phyloP scores from a whole-genome alignment of 1,139 yeast species.

The Pneumocystis oryctolagi region DNA sequence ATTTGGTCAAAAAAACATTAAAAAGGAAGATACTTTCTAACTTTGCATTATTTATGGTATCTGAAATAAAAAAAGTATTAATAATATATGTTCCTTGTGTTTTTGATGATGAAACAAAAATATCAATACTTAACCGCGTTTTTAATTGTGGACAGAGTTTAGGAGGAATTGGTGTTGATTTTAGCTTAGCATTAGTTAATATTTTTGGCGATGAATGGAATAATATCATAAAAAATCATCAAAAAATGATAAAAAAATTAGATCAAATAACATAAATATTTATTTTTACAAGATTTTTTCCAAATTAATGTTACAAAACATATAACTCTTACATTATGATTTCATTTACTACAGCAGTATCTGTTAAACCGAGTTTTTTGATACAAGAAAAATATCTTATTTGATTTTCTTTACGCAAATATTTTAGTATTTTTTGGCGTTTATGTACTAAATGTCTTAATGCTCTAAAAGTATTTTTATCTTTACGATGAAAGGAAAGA shows the following conservation, averaged over 20 bases:
- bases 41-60: not conserved
- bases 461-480: slow-evolving; percentile 49
- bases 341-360: slow-evolving; percentile 43
- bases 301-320: not conserved
- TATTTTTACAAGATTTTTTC: not conserved
- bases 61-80: not conserved
- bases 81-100: not conserved
- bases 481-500: slow-evolving; percentile 58
- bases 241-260: not conserved
- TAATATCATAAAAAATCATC: not conserved
- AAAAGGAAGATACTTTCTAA: not conserved
- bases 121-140: not conserved
- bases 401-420: slow-evolving; percentile 64
- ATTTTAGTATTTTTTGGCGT: slow-evolving; percentile 68
- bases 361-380: slow-evolving; percentile 74
- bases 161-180: not conserved
- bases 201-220: not conserved
- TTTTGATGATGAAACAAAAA: not conserved
- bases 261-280: not conserved
- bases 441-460: slow-evolving; percentile 74
- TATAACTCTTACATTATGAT: slow-evolving; percentile 7
- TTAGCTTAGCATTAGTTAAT: not conserved
- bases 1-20: not conserved
- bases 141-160: not conserved
- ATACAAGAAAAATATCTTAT: slow-evolving; percentile 73